These are phyloP conservation scores for Candida sphagnicola DNA, from an alignment of 805 yeast species.

Conservation along the genomic window DNA sequence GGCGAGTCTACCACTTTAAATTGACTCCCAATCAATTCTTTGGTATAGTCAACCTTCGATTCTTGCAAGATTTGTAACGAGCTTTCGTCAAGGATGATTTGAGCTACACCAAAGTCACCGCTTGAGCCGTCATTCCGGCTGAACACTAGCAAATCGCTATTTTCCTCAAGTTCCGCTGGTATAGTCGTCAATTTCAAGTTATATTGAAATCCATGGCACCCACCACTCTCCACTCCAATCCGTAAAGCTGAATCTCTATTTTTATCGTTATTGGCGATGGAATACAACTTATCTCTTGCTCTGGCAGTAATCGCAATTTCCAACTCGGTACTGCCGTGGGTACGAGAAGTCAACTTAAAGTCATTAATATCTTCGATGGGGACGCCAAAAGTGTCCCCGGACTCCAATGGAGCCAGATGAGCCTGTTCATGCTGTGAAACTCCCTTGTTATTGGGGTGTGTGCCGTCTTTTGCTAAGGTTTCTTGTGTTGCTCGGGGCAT, in stretches of 20 bases:
- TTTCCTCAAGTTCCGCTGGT: slow-evolving; percentile 30
- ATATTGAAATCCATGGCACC: slow-evolving; percentile 97
- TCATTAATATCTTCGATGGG: slow-evolving; percentile 24
- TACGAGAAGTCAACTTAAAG: slow-evolving; percentile 28
- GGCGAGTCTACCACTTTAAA: slow-evolving; percentile 92
- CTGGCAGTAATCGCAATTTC: slow-evolving; percentile 44
- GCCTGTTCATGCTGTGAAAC: slow-evolving; percentile 2
- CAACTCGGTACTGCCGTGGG: slow-evolving; percentile 32
- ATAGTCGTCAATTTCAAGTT: slow-evolving; percentile 58
- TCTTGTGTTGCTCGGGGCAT: slow-evolving; percentile 18
- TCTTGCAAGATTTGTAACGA: slow-evolving; percentile 80
- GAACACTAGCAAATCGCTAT: slow-evolving; percentile 46
- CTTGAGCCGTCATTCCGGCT: slow-evolving; percentile 46
- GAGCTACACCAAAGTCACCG: slow-evolving; percentile 34
- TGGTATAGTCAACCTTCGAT: slow-evolving; percentile 81
- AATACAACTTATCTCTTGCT: slow-evolving; percentile 50
- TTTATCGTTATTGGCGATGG: slow-evolving; percentile 48
- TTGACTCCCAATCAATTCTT: slow-evolving; percentile 91
- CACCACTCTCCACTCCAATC: slow-evolving; percentile 88
- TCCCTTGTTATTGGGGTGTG: no score
- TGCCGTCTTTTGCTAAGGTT: background rate
- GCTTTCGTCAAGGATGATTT: slow-evolving; percentile 72
- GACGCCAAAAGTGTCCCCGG: slow-evolving; percentile 7
- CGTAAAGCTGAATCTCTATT: slow-evolving; percentile 63
- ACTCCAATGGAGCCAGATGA: slow-evolving; percentile 5